These are phyloP conservation scores for Candolleomyces eurysporus DNA, from an alignment of 768 basidiomycete genomes.

Conservation along the genomic window DNA sequence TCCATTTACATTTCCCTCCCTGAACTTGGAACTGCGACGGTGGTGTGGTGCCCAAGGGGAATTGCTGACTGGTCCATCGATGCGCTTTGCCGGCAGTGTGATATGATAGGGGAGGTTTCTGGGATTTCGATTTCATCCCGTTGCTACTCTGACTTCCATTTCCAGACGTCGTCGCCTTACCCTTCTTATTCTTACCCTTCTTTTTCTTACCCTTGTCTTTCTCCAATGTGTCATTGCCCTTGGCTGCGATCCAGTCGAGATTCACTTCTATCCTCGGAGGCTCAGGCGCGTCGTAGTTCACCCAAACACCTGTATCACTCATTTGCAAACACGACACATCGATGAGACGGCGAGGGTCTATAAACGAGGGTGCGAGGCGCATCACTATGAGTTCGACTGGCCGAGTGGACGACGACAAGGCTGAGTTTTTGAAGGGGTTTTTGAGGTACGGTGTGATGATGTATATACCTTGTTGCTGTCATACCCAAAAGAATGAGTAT, in stretches of 20 bases:
- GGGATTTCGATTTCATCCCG: background rate
- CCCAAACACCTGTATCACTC: constrained; percentile 49
- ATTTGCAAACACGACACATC: constrained; percentile 53
- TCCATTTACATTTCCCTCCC: constrained; percentile 1
- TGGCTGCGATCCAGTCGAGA: no score
- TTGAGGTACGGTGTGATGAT: constrained; percentile 15
- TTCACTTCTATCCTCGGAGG: background rate
- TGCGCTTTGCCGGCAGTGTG: background rate
- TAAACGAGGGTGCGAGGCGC: constrained; percentile 23
- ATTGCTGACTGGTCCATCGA: background rate
- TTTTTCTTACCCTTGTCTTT: no score
- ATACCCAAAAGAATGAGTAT: no score
- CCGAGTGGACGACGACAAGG: background rate
- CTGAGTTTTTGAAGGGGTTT: background rate
- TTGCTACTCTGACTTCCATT: no score
- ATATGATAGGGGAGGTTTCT: background rate
- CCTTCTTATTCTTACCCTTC: no score
- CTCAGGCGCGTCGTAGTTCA: constrained; percentile 35
- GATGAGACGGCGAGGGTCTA: constrained; percentile 23
- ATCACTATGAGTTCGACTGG: constrained; percentile 8
- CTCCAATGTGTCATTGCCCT: no score
- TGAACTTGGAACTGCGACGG: background rate
- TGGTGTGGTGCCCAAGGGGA: background rate
- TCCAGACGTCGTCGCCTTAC: no score
- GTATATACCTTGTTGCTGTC: constrained; percentile 12